Percentiles rank a stretch among this genome's conserved stretches.
phyloP scores from a whole-genome alignment of 2,329 filamentous ascomycete genomes.

The Hymenotorrendiella dingleyae region DNA sequence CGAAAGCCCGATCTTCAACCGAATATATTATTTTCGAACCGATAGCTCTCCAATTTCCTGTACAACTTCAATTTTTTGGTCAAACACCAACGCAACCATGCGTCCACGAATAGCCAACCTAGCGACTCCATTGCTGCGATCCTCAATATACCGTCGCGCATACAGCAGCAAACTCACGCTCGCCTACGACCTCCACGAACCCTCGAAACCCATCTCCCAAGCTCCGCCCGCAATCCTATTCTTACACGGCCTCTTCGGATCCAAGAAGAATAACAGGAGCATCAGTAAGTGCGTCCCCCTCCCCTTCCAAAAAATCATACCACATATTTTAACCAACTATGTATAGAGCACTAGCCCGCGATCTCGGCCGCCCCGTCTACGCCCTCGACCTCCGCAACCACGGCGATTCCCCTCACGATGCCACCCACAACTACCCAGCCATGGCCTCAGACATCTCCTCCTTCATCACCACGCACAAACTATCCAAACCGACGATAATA shows the following conservation, averaged over 20 bases:
- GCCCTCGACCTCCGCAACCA: slow-evolving; percentile 87
- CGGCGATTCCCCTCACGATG: slow-evolving; percentile 77
- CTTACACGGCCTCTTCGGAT: slow-evolving; percentile 89
- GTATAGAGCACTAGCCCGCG: slow-evolving; percentile 68
- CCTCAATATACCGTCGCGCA: slow-evolving; percentile 3
- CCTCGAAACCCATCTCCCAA: slow-evolving; percentile 41
- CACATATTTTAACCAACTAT: too few species aligned
- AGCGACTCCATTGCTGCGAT: not conserved
- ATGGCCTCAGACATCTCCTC: slow-evolving; percentile 79
- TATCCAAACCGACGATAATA: slow-evolving; percentile 71
- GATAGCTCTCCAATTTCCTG: too few species aligned
- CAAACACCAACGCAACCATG: too few species aligned
- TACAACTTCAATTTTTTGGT: too few species aligned
- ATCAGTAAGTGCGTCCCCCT: slow-evolving; percentile 72
- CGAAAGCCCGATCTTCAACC: too few species aligned
- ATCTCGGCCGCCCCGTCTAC: slow-evolving; percentile 75
- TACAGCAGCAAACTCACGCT: slow-evolving; percentile 32
- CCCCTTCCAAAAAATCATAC: too few species aligned
- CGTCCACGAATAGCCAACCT: slow-evolving; percentile 3
- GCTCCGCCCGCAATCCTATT: slow-evolving; percentile 66
- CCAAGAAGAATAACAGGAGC: slow-evolving; percentile 88
- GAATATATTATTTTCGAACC: too few species aligned
- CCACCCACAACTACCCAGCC: slow-evolving; percentile 69
- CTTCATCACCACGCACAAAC: slow-evolving; percentile 67
- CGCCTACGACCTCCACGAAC: slow-evolving; percentile 62